Evolutionary conservation across 2,329 filamentous ascomycete species (phyloP), one percentile per base, ranked within the genome.

Genomic region (Aphanocladium album): DNA sequence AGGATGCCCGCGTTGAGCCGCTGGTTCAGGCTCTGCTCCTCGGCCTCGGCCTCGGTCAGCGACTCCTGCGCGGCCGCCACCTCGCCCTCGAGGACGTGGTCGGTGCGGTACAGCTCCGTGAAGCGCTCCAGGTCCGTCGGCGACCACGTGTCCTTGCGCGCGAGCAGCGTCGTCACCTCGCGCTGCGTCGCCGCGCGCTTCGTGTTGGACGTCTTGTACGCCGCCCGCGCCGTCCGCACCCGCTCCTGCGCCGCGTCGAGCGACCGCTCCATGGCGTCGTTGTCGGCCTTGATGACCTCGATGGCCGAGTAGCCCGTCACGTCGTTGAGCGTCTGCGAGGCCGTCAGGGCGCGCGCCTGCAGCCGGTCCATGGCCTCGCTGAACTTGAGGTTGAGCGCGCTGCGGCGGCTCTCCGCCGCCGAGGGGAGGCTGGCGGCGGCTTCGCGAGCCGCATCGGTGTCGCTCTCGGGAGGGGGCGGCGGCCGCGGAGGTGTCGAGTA

Each of bases 291-390:
- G 66, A 99, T 84, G 25, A 84, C 79, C 73, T 97, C 93, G 73
- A 99, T 98, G 47, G 89, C 87, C 1, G 90, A 89, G 79, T 98
- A 99, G 65, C 95, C 95, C 2, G 95, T 99, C 58, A 97, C 85
- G 69, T 93, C 91, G 75, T 97, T 99, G 74, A 99, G 84, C 62
- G 90, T 89, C 72, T 95, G 90, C 2, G 91, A 91, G 4, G 93
- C 93, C 56, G 89, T 83, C 65, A 96, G 89, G 50, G 96, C 83
- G 67, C 93, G 92, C 35, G 88, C 85, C 71, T 98, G 91, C 21
- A 97, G 73, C 64, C 90, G 87, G 77, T 99, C 95, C 90, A 98
- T 96, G 71, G 96, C 78, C 43, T 62, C 57, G 61, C 70, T 73
- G 57, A 76, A 73, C 41, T 63, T 70, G 63, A 72, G 69, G 39